Evolutionary conservation across 805 yeast genomes (phyloP), one percentile per base, ranked within the genome.

Genomic region (Candida sanyiensis): DNA sequence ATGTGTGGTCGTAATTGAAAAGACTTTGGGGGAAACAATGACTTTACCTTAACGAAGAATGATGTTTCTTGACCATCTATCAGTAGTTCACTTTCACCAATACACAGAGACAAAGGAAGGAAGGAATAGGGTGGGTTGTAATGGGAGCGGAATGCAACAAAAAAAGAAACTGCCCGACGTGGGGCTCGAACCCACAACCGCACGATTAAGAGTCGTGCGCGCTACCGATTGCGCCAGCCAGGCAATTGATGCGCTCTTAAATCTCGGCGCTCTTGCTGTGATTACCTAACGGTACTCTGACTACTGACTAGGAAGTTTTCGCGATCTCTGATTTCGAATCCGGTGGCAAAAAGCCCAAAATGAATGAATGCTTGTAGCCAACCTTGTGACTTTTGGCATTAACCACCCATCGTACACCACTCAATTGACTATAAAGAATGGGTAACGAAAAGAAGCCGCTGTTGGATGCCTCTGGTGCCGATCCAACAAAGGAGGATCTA

Each of bases 401-500:
- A 16, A 21, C 26, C 23, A 25, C 8, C 23, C 16, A 19, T n/a
- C 16, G 4, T 16, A 6, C 12, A 18, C 15, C 12, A 22, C 32
- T 10, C 31, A 35, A 28, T 28, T 28, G 33, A 17, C 21, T 21
- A 16, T 13, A 30, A 18, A 29, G 16, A 8, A 52, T 54, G 57
- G 54, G 40, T 33, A 43, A 42, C 40, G 70, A 67, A 42, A 65
- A 65, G 45, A 67, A 68, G 50, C 63, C 65, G 29, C 64, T 76
- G 46, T 57, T 71, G 48, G 83, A 77, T 49, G 86, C 83, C 48
- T 78, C 88, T 37, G 93, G 93, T 37, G 73, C 75, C 34, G 72
- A 69, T 36, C 73, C 72, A 32, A 52, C 61, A 40, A 67, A 68
- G 29, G 85, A 80, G 52, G 79, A 75, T 53, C 77, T 73, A 49